Base-by-base conservation (phyloP, 2,329 filamentous ascomycete genomes). In the Curvularia eragrostidis region DNA sequence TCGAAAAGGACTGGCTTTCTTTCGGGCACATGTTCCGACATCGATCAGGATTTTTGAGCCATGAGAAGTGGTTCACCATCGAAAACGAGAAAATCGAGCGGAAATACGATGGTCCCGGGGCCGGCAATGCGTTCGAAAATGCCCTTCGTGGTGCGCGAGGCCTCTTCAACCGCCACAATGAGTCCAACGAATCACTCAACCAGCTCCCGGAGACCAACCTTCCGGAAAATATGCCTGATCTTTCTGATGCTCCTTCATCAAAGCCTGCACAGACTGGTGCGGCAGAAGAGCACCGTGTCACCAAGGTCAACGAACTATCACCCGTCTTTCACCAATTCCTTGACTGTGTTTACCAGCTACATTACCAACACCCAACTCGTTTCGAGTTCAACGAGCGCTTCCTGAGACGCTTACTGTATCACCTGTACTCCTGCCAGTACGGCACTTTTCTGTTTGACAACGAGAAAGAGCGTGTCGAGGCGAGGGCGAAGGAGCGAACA, bases 371-470 rank as follows among this genome's bases (percentile, higher is more conserved):
- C 68, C 93, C 93, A 0, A 90, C 87, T 6, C 89, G 93, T 0
- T 99, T 99, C 72, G 94, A 99, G 75, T 99, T 93, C 78, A 98
- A 96, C 66, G 95, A 98, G 75, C 88, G 94, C 4, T 98, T 99
- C 76, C 80, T 99, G 6, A 86, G 92, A 24, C 87, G 95, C 19
- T 81, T 99, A 3, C 82, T 98, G 1, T 99, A 98, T 73, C 95
- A 99, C 74, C 84, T 96, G 1, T 94, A 98, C 73, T 94, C 94
- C 0, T 97, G 93, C 65, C 95, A 99, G 74, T 99, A 97, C 63
- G 95, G 95, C 44, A 97, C 94, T 0, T 99, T 99, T 74, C 83
- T 99, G 5, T 97, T 91, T 78, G 97, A 99, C 78, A 96, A 87
- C 54, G 95, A 99, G 75, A 95, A 93, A 71, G 91, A 97, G 69